Percentiles rank a stretch among this genome's conserved stretches.
These are phyloP conservation scores for Planoprotostelium fungivorum DNA, from an alignment of 78 protist species.

Conservation along the genomic window DNA sequence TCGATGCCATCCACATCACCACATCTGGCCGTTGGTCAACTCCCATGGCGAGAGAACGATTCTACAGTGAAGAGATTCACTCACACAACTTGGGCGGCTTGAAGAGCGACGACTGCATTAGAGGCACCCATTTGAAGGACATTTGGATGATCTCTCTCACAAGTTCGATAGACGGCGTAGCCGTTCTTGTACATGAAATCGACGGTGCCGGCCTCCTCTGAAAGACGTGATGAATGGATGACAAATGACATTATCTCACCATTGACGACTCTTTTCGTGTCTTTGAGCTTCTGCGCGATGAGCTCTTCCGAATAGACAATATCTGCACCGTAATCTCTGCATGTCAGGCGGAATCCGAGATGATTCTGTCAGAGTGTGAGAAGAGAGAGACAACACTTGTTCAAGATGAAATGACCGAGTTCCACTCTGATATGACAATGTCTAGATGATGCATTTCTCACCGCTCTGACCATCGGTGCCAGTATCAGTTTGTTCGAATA, in stretches of 20 bases:
- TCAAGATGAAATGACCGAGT: not conserved
- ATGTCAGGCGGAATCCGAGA: not conserved
- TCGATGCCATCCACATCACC: slow-evolving; percentile 47
- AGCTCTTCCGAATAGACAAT: slow-evolving; percentile 48
- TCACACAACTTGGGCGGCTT: slow-evolving; percentile 56
- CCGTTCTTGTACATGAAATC: not conserved
- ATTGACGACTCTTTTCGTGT: slow-evolving; percentile 22
- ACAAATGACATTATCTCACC: no score
- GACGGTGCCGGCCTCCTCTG: not conserved
- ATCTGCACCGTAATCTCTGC: slow-evolving; percentile 37
- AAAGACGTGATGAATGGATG: not conserved
- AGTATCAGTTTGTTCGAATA: not conserved
- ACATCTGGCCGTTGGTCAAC: not conserved
- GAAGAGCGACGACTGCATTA: slow-evolving; percentile 24
- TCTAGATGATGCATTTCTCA: not conserved
- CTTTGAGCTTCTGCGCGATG: slow-evolving; percentile 26
- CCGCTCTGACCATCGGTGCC: not conserved
- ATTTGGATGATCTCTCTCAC: slow-evolving; percentile 10
- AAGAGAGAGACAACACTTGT: not conserved
- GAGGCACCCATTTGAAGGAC: slow-evolving; percentile 66
- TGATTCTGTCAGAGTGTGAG: not conserved
- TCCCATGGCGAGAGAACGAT: not conserved
- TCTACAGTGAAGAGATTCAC: not conserved
- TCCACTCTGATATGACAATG: not conserved
- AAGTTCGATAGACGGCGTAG: slow-evolving; percentile 4